Evolutionary conservation across 2,329 filamentous ascomycete species (phyloP).

Genomic region (Phyllosticta capitalensis): DNA sequence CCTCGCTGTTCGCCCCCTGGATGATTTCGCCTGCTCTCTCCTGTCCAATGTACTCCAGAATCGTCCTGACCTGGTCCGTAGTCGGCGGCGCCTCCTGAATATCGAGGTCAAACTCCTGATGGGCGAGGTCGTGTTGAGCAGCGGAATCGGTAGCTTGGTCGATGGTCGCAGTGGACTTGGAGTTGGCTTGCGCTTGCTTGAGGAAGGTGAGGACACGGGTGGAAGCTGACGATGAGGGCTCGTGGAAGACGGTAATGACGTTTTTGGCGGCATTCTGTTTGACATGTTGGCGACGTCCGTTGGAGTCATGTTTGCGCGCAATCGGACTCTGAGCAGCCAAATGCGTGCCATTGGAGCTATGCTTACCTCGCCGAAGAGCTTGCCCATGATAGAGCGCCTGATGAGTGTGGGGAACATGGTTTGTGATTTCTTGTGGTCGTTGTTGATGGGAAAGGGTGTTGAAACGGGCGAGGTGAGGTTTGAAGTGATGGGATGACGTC

Average conservation of each 20-base stretch:
- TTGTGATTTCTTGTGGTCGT: background rate
- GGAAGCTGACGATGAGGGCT: constrained; percentile 63
- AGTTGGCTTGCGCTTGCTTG: constrained; percentile 67
- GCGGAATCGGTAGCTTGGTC: constrained; percentile 64
- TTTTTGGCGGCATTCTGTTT: constrained; percentile 48
- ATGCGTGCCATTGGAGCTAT: background rate
- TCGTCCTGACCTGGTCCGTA: constrained; percentile 69
- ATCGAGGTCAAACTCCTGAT: constrained; percentile 74
- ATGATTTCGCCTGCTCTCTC: constrained; percentile 56
- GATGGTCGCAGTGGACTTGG: constrained; percentile 57
- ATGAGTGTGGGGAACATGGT: constrained; percentile 8
- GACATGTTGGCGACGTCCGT: background rate
- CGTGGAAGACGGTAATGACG: constrained; percentile 94
- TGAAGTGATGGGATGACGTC: constrained; percentile 11
- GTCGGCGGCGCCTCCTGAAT: constrained; percentile 76
- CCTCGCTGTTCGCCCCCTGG: constrained; percentile 60
- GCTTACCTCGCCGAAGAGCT: constrained; percentile 11
- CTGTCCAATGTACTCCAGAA: constrained; percentile 69
- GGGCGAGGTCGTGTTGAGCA: constrained; percentile 48
- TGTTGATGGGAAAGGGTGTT: background rate
- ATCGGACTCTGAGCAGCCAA: background rate
- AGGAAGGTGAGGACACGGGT: constrained; percentile 64
- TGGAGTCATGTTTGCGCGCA: background rate
- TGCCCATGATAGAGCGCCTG: constrained; percentile 2
- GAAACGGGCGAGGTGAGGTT: background rate